Percentiles rank a stretch among this genome's conserved stretches.
phyloP scores from a whole-genome alignment of 345 rosid species.

The Luvunga scandens region DNA sequence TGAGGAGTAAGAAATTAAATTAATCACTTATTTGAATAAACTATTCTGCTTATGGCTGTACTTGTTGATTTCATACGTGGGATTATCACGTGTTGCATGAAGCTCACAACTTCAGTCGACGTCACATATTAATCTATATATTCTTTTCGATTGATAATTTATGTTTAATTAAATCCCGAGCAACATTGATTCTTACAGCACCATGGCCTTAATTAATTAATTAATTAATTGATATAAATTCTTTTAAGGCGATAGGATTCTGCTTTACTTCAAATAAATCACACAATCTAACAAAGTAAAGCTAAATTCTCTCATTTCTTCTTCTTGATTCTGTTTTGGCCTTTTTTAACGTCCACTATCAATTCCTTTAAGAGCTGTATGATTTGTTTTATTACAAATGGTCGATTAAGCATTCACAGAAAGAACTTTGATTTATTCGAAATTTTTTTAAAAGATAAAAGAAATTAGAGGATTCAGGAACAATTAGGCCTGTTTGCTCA shows the following conservation, averaged over 20 bases:
- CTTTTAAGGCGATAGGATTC: not conserved
- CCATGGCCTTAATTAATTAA: slow-evolving; percentile 10
- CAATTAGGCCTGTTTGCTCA: not conserved
- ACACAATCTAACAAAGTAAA: slow-evolving; percentile 11
- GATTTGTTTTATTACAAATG: slow-evolving; percentile 5
- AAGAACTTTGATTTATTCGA: not conserved
- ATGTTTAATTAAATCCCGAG: too few species aligned
- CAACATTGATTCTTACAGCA: not conserved
- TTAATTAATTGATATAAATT: not conserved
- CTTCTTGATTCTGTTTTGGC: too few species aligned
- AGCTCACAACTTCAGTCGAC: too few species aligned
- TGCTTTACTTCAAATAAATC: not conserved
- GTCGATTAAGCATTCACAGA: slow-evolving; percentile 1
- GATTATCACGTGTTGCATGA: not conserved
- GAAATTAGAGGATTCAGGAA: not conserved
- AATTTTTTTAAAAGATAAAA: not conserved
- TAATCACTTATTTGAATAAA: not conserved
- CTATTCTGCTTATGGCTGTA: not conserved
- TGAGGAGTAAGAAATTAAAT: not conserved
- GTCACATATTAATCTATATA: not conserved
- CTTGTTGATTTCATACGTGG: not conserved
- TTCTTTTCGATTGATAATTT: not conserved
- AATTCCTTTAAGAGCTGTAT: not conserved
- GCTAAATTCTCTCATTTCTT: not conserved
- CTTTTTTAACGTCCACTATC: not conserved